Conservation (phyloP, 805 yeast genomes). For the Metschnikowia dekortorum region DNA sequence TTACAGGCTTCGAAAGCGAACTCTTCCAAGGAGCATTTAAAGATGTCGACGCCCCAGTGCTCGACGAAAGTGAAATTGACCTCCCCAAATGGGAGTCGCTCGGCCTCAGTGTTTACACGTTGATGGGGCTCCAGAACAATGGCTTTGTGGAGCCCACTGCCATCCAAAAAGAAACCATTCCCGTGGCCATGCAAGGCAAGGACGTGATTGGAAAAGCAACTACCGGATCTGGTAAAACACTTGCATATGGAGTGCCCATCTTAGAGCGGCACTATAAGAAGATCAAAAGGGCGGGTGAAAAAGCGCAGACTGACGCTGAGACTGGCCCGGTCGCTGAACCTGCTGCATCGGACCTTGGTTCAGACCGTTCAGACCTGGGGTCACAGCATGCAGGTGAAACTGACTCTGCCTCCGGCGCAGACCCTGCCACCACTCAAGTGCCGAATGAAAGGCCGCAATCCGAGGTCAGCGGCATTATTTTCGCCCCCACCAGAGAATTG, state of each 20-base stretch:
- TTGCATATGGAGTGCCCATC: slow-evolving; percentile 93
- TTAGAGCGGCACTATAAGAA: slow-evolving; percentile 53
- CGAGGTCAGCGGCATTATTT: slow-evolving; percentile 57
- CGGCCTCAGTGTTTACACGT: slow-evolving; percentile 48
- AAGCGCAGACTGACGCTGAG: no score
- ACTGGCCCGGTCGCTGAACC: no score
- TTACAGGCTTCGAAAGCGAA: slow-evolving; percentile 21
- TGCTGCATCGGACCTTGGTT: no score
- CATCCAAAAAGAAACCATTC: slow-evolving; percentile 74
- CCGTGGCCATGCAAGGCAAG: slow-evolving; percentile 63
- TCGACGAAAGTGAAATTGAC: slow-evolving; percentile 36
- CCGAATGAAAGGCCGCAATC: neutral
- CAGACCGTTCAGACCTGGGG: no score
- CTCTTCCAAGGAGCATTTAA: neutral
- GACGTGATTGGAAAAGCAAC: slow-evolving; percentile 95
- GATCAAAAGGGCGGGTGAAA: neutral
- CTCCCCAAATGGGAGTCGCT: slow-evolving; percentile 59
- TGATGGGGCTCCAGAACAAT: slow-evolving; percentile 57
- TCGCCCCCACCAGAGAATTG: slow-evolving; percentile 94
- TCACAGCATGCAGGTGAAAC: no score
- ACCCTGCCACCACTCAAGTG: no score
- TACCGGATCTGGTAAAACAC: slow-evolving; percentile 96
- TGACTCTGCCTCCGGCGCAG: no score
- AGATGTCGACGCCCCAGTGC: slow-evolving; percentile 9
- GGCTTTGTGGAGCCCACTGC: slow-evolving; percentile 73